phyloP scores from a whole-genome alignment of 176 grass and related monocot genomes.

The Rhynchospora tenuis region DNA sequence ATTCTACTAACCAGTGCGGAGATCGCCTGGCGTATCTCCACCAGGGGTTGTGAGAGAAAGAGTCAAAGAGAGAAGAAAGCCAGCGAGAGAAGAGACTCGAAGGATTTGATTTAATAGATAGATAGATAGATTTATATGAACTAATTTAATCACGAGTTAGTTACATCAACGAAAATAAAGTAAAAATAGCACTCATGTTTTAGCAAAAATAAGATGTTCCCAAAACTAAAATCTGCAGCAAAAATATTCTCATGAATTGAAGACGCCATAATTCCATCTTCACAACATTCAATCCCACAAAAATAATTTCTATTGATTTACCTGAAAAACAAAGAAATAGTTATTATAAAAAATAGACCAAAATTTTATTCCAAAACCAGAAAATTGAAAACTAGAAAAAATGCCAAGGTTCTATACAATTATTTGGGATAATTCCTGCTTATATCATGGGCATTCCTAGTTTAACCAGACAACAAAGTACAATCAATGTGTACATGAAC shows the following conservation, averaged over 20 bases:
- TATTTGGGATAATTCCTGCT: not conserved
- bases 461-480: not conserved
- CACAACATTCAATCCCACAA: not conserved
- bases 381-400: not conserved
- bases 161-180: not conserved
- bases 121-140: slow-evolving; percentile 2
- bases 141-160: not conserved
- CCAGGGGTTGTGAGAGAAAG: not conserved
- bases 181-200: not conserved
- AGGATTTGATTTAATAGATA: slow-evolving; percentile 31
- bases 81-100: not conserved
- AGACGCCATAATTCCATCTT: not conserved
- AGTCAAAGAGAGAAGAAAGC: no score
- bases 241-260: not conserved
- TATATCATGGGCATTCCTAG: not conserved
- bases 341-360: not conserved
- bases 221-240: not conserved
- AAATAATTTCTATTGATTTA: not conserved
- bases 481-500: not conserved
- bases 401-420: not conserved
- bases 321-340: not conserved
- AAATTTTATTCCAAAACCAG: not conserved
- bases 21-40: not conserved
- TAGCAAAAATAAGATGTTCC: not conserved
- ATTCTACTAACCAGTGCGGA: slow-evolving; percentile 2